Evolutionary conservation across 352 stramenopile genomes (phyloP), one percentile per base, ranked within the genome.

Genomic region (Phytophthora idaei): DNA sequence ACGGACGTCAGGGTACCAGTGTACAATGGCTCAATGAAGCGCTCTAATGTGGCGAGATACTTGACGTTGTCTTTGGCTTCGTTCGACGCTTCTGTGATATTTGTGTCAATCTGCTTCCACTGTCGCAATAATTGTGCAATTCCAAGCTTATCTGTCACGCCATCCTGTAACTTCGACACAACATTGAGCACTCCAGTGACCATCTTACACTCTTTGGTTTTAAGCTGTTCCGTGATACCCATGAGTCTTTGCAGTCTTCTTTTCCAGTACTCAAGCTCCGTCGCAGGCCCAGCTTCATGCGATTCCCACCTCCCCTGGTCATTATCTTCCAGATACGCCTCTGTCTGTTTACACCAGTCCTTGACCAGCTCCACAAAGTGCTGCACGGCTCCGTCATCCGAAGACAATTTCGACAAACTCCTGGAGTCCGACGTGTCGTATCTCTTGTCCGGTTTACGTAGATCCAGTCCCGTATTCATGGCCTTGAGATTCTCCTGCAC

Each of bases 401-500:
- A 67, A n/a, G 87, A 87, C 7, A 90, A 65, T 27, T 77, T 82
- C 37, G 76, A 94, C n/a, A 92, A 67, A 45, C 73, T 92, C 28
- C 76, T 81, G n/a, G 78, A 77, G 61, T 93, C 83, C 41, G 69
- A 85, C 5, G 82, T 67, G 54, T 94, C 85, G 54, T 93, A 94
- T 37, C 76, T 71, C 57, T 92, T 92, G 66, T 97, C 85, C 6
- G 92, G 88, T 57, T 97, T 96, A 14, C 82, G 83, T 46, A 97
- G 67, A 57, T 97, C 91, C 2, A 98, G 75, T 0, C 90, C 92
- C 2, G 88, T 92, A 57, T 74, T 93, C 77, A 98, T 93, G 41
- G 80, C 90, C 65, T 96, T 96, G 31, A 97, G 68, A 63, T 93
- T 96, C 47, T 97, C 89, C 50, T 97, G 87, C 6, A 97, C 81